Conservation (phyloP, 257 asterid genomes). For the Salvia rosmarinus region DNA sequence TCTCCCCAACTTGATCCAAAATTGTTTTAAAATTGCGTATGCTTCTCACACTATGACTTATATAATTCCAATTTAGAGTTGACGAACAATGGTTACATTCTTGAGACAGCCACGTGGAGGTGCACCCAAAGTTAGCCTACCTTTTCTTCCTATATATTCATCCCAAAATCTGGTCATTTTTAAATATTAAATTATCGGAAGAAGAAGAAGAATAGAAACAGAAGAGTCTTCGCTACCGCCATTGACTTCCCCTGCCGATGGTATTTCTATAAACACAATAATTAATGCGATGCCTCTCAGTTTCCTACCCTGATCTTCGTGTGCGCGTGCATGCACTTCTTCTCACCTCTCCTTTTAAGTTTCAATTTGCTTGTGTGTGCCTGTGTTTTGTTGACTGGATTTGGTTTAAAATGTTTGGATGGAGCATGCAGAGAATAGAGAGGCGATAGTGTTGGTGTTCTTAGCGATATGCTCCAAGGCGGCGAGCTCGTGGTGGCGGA, state of each 20-base stretch:
- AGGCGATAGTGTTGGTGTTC: constrained; percentile 38
- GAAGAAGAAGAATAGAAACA: not conserved
- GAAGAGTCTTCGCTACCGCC: not conserved
- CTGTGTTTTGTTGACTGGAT: not conserved
- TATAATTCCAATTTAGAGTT: constrained; percentile 31
- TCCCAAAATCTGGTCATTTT: not conserved
- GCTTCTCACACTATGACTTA: constrained; percentile 31
- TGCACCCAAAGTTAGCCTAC: constrained; percentile 23
- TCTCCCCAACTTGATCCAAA: not conserved
- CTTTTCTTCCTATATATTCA: constrained; percentile 33
- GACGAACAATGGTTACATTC: constrained; percentile 1
- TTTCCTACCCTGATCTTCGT: not conserved
- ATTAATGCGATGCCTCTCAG: not conserved
- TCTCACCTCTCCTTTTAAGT: not conserved
- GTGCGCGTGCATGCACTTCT: not conserved
- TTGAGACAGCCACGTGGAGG: constrained; percentile 25
- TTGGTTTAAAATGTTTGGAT: constrained; percentile 1
- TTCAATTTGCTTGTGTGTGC: not conserved
- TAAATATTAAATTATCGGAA: constrained; percentile 11
- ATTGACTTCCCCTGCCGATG: constrained; percentile 12
- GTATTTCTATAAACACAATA: not conserved
- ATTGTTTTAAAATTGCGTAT: constrained; percentile 27
- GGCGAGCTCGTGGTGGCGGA: constrained; percentile 35
- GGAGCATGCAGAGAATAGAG: constrained; percentile 45
- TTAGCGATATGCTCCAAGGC: constrained; percentile 43